Base-by-base conservation (phyloP, 192 early-diverging fungal species). In the Pilaira anomala region DNA sequence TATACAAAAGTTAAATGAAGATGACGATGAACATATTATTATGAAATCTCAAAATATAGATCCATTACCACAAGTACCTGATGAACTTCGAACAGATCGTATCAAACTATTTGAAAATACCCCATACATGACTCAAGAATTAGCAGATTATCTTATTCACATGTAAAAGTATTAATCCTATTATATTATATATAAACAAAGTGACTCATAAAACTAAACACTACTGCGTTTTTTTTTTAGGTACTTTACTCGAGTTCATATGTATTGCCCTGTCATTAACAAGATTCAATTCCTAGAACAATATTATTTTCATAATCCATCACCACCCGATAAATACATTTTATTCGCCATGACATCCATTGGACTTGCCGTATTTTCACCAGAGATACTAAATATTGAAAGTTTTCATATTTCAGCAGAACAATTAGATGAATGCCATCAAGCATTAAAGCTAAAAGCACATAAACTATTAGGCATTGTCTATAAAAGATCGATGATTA, bases 391-490 rank as follows among this genome's bases (percentile, higher is more conserved):
- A 9, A 16, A 33, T 6, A 21, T 24, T 13, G 21, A 14, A 9
- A 14, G 9, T n/a, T 44, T 48, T 25, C 19, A 44, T 1, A 16
- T 52, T 7, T n/a, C 56, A 0, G 28, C 18, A 9, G 28, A 28
- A 12, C 48, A 48, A 21, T 7, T 60, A 19, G 45, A 7, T 1
- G 25, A 48, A 6, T n/a, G 66, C 5, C 26, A 39, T 21, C 36
- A 42, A 1, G 46, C 42, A 0, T 45, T 73, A 29, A 24, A 45
- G 3, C 7, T 8, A 11, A 73, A 53, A 19, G 86, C 86, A 54
- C 82, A 80, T 54, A 72, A 81, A 26, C 66, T 87, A 44, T 59
- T 88, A 12, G 82, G 82, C 29, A 75, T 79, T 52, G 81, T 87
- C 28, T 83, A 83, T 54, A 84, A 83, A 28, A 45, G 76, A 6